Percentiles rank a stretch among this genome's conserved stretches.
Conservation (phyloP, 306 rosid species). For the Medicago truncatula region MtrunA17r5.0-ANR NC_053046.1:36851501-36852000, state of each 20-base stretch:
- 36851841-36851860: conserved; percentile 39
- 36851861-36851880: conserved; percentile 37
- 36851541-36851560: conserved; percentile 24
- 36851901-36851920: conserved; percentile 16
- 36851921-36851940: conserved; percentile 19
- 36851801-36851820: conserved; percentile 67
- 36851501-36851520: conserved; percentile 14
- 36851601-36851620: too few relatives aligned
- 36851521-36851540: conserved; percentile 33
- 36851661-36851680: too few relatives aligned
- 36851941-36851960: conserved; percentile 16
- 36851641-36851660: too few relatives aligned
- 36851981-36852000: conserved; percentile 7
- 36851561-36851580: too few relatives aligned
- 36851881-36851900: conserved; percentile 12
- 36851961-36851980: neutral
- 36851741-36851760: conserved; percentile 24
- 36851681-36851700: too few relatives aligned
- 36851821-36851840: conserved; percentile 78
- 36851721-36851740: too few relatives aligned
- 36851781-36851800: conserved; percentile 63
- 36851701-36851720: too few relatives aligned
- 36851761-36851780: conserved; percentile 58
- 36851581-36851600: too few relatives aligned
- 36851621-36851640: too few relatives aligned